Evolutionary conservation across 2,329 filamentous ascomycete species (phyloP).

Genomic region (Colletotrichum tabaci): DNA sequence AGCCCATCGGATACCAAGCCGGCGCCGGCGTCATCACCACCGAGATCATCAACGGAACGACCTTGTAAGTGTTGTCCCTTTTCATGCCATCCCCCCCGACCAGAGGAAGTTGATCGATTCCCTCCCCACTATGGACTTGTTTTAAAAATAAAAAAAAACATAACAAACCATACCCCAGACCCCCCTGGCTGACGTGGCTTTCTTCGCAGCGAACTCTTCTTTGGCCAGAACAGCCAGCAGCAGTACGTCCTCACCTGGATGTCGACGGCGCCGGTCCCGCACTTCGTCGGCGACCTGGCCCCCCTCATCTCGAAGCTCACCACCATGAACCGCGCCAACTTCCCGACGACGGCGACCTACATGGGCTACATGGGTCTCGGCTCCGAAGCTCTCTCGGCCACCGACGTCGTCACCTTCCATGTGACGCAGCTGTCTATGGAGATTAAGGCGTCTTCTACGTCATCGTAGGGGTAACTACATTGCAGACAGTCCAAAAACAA

Average conservation of each 20-base stretch:
- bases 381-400: slow-evolving; percentile 63
- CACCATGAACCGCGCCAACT: slow-evolving; percentile 50
- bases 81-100: background rate
- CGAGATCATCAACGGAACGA: slow-evolving; percentile 56
- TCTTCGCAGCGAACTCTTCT: slow-evolving; percentile 57
- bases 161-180: too few species aligned
- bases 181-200: background rate
- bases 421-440: slow-evolving; percentile 58
- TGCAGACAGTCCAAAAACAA: background rate
- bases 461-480: background rate
- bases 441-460: slow-evolving; percentile 25
- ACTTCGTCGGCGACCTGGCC: slow-evolving; percentile 63
- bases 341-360: slow-evolving; percentile 59
- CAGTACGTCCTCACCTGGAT: slow-evolving; percentile 69
- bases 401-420: slow-evolving; percentile 63
- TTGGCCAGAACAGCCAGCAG: slow-evolving; percentile 54
- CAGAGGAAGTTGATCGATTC: too few species aligned
- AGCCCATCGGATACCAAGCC: slow-evolving; percentile 61
- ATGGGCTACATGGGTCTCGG: slow-evolving; percentile 68
- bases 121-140: too few species aligned
- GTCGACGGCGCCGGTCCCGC: slow-evolving; percentile 51
- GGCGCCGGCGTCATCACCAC: slow-evolving; percentile 50
- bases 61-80: slow-evolving; percentile 55
- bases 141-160: too few species aligned
- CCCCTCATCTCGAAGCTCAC: slow-evolving; percentile 61